Evolutionary conservation across 306 rosid species (phyloP).

Genomic region (Cyclanthera cordifolia): DNA sequence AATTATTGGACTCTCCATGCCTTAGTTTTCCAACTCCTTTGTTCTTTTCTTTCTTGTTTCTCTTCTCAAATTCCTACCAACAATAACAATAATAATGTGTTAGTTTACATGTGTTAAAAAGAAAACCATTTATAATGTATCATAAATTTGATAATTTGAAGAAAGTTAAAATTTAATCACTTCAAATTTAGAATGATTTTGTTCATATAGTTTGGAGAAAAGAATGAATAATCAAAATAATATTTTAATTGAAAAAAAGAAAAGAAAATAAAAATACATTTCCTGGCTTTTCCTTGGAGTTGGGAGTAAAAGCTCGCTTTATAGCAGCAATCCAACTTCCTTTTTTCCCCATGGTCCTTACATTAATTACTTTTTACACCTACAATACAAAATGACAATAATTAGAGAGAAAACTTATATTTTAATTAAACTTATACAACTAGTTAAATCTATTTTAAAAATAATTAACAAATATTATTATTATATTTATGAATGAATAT

Average conservation of each 20-base stretch:
- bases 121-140: no score
- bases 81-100: background rate
- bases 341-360: constrained; percentile 80
- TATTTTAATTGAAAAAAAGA: no score
- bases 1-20: constrained; percentile 72
- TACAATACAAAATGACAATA: constrained; percentile 7
- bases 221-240: no score
- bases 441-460: no score
- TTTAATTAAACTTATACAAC: no score
- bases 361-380: constrained; percentile 70
- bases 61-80: constrained; percentile 61
- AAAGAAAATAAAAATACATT: constrained; percentile 21
- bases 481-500: no score
- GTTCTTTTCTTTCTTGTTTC: constrained; percentile 59
- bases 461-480: no score
- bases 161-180: no score
- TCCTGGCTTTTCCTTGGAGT: constrained; percentile 62
- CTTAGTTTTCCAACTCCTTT: constrained; percentile 56
- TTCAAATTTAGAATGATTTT: no score
- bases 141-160: no score
- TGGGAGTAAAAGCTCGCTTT: constrained; percentile 68
- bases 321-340: constrained; percentile 95
- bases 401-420: background rate
- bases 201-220: no score
- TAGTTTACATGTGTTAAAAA: background rate